Base-by-base conservation (phyloP, 257 asterid genomes). In the Solanum lycopersicoides region DNA sequence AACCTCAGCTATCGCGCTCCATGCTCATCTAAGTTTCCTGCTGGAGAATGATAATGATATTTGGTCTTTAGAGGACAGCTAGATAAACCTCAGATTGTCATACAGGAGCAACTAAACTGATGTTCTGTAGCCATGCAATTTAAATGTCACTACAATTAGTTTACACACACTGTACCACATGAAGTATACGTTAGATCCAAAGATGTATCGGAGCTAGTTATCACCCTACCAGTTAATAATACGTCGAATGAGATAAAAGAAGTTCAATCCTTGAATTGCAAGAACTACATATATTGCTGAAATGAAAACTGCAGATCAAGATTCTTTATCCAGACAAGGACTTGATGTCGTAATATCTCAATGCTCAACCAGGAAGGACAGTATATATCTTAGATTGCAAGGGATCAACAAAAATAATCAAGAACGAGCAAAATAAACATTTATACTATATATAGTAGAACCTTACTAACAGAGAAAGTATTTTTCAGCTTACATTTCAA, bases 231-330 rank as follows among this genome's bases (percentile, higher is more conserved):
- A 79, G 47, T 37, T 41, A 47, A 80, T 13, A 30, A 44, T 45
- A 30, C 3, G 18, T 3, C 13, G 16, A 4, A 28, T 45, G 13
- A 77, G 83, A 86, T 39, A 35, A 75, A 68, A 39, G 65, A 75
- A 63, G 82, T 76, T 37, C 44, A 53, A 60, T 39, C 66, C 32
- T 56, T 86, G 47, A 71, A 76, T 60, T 60, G n/a, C 45, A 79
- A 87, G 69, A 87, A 79, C 68, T 79, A 77, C 32, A 87, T 53
- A 53, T 53, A 53, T 59, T 72, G 56, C 86, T 30, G 50, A 44
- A 47, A 79, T 65, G 20, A 79, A 30, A 87, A 21, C 30, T 87
- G 82, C 89, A 79, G 86, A 79, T 87, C 82, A 87, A 34, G 88
- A 60, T 75, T 86, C 88, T n/a, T 59, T 37, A 73, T 34, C 84